Evolutionary conservation across 495 filamentous ascomycete species (phyloP), one percentile per base, ranked within the genome.

Genomic region (Alectoria sarmentosa): DNA sequence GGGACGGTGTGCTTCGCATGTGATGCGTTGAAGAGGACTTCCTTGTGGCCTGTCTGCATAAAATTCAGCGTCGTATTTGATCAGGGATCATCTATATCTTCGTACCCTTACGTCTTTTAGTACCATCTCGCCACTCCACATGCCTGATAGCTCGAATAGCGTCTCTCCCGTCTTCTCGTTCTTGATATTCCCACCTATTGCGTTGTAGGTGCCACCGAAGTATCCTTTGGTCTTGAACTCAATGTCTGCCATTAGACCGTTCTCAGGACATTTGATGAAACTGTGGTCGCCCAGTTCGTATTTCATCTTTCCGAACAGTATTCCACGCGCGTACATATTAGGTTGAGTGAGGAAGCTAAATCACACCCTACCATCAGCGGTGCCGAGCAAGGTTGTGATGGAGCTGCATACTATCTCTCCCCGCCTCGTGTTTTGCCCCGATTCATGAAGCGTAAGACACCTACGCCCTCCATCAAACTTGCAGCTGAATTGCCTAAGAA

Each of bases 151-250:
- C 75, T 99, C 94, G 70, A 87, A 99, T 34, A 96, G 81, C 13
- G 85, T 76, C 70, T 96, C 90, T 44, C 90, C 90, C 1, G 89
- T 95, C 71, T 87, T 84, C 52, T 91, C 91, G 70, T 95, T 90
- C 74, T 88, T 96, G 79, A 99, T 96, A 17, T 81, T 87, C 36
- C 94, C 94, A 15, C 92, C 91, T 72, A 99, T 94, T 37, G 91
- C 91, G 73, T 99, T 96, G 74, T 99, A 98, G 2, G 90, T 93
- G 2, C 94, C 94, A 61, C 91, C 88, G 70, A 98, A 93, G 79
- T 95, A 99, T 8, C 95, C 95, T 75, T 99, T 99, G 38, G 90
- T 93, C 75, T 98, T 99, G 79, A 99, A 99, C 67, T 99, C 94
- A 64, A 99, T 86, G 73, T 98, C 94, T 65, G 92, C 92, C n/a